A percentile compares a stretch with the other conserved stretches of the same genome.
phyloP scores from a whole-genome alignment of 2,329 filamentous ascomycete species.

The Trichoderma sp. region DNA sequence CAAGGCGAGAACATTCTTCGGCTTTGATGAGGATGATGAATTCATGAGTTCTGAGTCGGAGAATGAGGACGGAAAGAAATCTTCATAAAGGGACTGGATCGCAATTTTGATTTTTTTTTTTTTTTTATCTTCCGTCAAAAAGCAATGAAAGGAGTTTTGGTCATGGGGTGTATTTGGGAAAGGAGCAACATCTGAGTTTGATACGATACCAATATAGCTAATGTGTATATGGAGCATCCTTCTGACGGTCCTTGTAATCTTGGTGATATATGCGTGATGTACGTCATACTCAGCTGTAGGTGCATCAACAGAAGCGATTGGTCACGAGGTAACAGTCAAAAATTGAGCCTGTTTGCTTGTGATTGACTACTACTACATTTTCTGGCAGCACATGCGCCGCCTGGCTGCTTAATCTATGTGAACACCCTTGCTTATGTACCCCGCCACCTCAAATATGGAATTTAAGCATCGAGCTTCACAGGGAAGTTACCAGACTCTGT shows the following conservation, averaged over 20 bases:
- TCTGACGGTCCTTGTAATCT: background rate
- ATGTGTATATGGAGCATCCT: background rate
- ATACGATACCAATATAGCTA: constrained; percentile 5
- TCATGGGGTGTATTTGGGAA: background rate
- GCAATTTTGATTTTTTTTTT: background rate
- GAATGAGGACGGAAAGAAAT: constrained; percentile 25
- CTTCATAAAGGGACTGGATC: background rate
- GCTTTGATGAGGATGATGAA: constrained; percentile 77
- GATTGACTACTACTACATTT: constrained; percentile 33
- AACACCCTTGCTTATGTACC: constrained; percentile 26
- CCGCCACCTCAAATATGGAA: constrained; percentile 23
- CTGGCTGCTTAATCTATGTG: constrained; percentile 34
- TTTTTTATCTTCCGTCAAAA: background rate
- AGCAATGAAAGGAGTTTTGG: constrained; percentile 10
- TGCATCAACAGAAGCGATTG: background rate
- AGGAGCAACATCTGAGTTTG: background rate
- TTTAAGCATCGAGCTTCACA: constrained; percentile 60
- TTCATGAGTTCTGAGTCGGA: constrained; percentile 64
- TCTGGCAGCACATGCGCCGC: constrained; percentile 40
- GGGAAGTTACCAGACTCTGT: constrained; percentile 68
- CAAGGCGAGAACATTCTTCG: constrained; percentile 59
- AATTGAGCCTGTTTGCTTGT: constrained; percentile 26
- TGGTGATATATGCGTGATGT: background rate
- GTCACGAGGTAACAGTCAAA: constrained; percentile 15
- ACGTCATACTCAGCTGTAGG: constrained; percentile 13